A percentile compares a stretch with the other conserved stretches of the same genome.
Conservation (phyloP, 192 early-diverging fungal genomes). For the Backusella morwellensis region DNA sequence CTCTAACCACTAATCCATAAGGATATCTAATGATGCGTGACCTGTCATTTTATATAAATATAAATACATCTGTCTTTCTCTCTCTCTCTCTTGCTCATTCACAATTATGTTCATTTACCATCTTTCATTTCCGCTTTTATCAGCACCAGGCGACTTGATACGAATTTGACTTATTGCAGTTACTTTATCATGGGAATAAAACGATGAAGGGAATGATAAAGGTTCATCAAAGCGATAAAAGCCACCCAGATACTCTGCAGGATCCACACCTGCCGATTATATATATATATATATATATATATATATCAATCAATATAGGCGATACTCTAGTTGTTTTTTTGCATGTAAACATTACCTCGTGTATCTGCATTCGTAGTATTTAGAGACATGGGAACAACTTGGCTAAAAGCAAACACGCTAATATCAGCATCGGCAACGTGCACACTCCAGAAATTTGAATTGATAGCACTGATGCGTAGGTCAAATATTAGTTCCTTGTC, state of each 20-base stretch:
- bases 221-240: conserved; percentile 36
- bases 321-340: neutral
- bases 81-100: neutral
- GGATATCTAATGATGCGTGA: conserved; percentile 37
- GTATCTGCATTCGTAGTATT: neutral
- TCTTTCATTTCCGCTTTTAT: conserved; percentile 37
- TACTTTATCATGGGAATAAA: conserved; percentile 12
- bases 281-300: neutral
- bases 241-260: conserved; percentile 35
- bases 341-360: neutral
- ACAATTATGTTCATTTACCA: conserved; percentile 21
- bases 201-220: conserved; percentile 23
- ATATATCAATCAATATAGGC: neutral
- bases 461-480: conserved; percentile 52
- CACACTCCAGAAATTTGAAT: conserved; percentile 58
- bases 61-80: neutral
- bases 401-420: conserved; percentile 59
- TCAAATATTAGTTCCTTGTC: conserved; percentile 69
- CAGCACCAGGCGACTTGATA: conserved; percentile 39
- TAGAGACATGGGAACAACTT: conserved; percentile 21
- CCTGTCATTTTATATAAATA: conserved; percentile 3
- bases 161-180: conserved; percentile 30
- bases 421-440: conserved; percentile 56
- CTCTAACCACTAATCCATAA: conserved; percentile 32
- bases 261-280: conserved; percentile 20